Conservation (phyloP, 768 basidiomycete species). For the Trametes cinnabarina region DNA sequence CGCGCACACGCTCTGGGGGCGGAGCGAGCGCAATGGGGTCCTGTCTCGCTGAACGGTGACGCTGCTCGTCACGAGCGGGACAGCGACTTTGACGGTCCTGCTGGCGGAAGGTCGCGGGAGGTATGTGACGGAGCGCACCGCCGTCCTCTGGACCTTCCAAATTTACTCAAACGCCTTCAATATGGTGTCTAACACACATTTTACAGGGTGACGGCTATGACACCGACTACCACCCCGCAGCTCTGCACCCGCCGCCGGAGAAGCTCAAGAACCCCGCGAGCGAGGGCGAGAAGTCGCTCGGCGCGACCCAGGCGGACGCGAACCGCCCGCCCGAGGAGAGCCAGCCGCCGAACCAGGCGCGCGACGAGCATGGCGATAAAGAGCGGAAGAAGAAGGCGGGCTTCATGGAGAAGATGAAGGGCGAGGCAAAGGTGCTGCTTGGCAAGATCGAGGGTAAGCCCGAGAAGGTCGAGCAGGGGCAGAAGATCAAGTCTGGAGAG, state of each 20-base stretch:
- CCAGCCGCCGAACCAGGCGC: not conserved
- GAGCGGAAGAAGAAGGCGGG: constrained; percentile 25
- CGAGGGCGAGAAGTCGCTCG: constrained; percentile 12
- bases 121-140: not conserved
- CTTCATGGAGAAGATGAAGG: constrained; percentile 34
- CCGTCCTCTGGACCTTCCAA: no score
- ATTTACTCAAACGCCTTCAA: not conserved
- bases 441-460: constrained; percentile 31
- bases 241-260: constrained; percentile 20
- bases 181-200: not conserved
- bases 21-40: constrained; percentile 19
- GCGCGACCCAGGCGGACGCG: constrained; percentile 18
- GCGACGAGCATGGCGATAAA: not conserved
- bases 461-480: constrained; percentile 30
- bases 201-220: constrained; percentile 26
- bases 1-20: constrained; percentile 25
- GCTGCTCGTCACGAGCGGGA: constrained; percentile 2
- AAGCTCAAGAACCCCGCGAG: not conserved
- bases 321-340: constrained; percentile 11
- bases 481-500: constrained; percentile 26
- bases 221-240: constrained; percentile 29
- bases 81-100: not conserved
- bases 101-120: not conserved
- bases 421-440: constrained; percentile 30
- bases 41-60: constrained; percentile 8